These are phyloP conservation scores for Curvularia eragrostidis DNA, from an alignment of 2,329 filamentous ascomycete species.

Conservation along the genomic window DNA sequence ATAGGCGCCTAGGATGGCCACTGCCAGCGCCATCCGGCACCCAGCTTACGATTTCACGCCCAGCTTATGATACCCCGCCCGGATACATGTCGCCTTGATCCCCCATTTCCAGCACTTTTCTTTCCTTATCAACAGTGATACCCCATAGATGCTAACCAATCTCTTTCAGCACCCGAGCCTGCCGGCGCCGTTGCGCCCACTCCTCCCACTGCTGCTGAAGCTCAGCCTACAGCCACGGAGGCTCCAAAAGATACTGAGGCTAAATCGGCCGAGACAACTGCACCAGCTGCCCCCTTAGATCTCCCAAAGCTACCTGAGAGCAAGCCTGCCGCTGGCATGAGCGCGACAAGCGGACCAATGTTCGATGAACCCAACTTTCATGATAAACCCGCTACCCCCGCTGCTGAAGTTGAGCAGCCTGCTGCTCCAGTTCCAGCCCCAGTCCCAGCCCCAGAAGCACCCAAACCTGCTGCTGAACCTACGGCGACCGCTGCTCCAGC, in stretches of 20 bases:
- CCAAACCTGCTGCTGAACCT: neutral
- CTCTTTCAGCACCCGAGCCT: constrained; percentile 42
- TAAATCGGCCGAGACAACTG: constrained; percentile 19
- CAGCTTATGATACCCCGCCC: no score
- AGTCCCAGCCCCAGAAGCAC: neutral
- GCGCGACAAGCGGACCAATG: constrained; percentile 49
- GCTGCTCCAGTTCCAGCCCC: constrained; percentile 18
- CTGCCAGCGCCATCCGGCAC: neutral
- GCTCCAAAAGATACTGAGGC: constrained; percentile 28
- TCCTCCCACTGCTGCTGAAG: constrained; percentile 37
- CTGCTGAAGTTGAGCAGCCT: constrained; percentile 7
- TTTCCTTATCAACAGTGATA: constrained; percentile 21
- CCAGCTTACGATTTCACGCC: constrained; percentile 5
- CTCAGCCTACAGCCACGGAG: constrained; percentile 31
- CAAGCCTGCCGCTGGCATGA: constrained; percentile 48
- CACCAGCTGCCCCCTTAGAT: constrained; percentile 26
- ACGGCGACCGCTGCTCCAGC: neutral
- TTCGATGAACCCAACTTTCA: constrained; percentile 42
- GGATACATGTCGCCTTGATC: no score
- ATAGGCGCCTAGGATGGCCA: neutral
- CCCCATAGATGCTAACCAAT: constrained; percentile 35
- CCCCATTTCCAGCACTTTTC: neutral
- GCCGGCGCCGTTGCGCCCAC: constrained; percentile 38
- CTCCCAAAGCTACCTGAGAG: constrained; percentile 34
- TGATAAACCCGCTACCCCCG: constrained; percentile 18